Percentiles rank a stretch among this genome's conserved stretches.
These are phyloP conservation scores for Hyaloscypha variabilis DNA, from an alignment of 495 filamentous ascomycete genomes.

Conservation along the genomic window DNA sequence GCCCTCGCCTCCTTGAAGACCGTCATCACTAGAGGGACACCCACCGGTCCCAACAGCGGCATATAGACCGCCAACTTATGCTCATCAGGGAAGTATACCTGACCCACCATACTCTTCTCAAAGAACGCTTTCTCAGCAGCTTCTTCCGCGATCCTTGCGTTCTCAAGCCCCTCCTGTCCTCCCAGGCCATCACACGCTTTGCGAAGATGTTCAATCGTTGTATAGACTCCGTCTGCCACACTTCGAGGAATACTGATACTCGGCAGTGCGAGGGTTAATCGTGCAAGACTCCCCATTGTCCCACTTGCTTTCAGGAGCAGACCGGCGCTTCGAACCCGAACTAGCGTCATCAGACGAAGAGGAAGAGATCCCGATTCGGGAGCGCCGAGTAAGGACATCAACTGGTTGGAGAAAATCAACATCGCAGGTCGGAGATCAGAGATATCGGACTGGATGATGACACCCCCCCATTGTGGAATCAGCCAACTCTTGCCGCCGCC, in stretches of 20 bases:
- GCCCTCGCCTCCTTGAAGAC: constrained; percentile 77
- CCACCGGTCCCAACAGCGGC: constrained; percentile 87
- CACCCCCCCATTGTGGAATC: constrained; percentile 95
- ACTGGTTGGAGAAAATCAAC: constrained; percentile 88
- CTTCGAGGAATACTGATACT: constrained; percentile 88
- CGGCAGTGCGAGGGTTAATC: constrained; percentile 80
- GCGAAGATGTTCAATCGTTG: constrained; percentile 75
- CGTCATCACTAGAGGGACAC: constrained; percentile 84
- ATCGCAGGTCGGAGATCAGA: constrained; percentile 76
- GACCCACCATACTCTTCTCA: constrained; percentile 98
- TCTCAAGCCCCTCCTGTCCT: constrained; percentile 62
- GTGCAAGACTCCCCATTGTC: constrained; percentile 89
- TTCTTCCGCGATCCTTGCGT: constrained; percentile 80
- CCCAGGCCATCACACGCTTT: constrained; percentile 74
- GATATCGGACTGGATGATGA: constrained; percentile 41
- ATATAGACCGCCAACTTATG: constrained; percentile 98
- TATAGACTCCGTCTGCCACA: constrained; percentile 82
- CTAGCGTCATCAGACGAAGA: constrained; percentile 80
- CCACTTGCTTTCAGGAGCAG: constrained; percentile 88
- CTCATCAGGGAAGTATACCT: constrained; percentile 96
- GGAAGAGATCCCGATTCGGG: constrained; percentile 80
- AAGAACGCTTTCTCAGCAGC: constrained; percentile 96
- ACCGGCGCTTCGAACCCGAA: constrained; percentile 82
- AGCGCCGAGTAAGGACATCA: constrained; percentile 85
- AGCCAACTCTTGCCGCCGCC: constrained; percentile 85